These are phyloP conservation scores for Aegilops tauschii DNA, from an alignment of 176 grass and related monocot genomes.

Conservation along the genomic window DNA sequence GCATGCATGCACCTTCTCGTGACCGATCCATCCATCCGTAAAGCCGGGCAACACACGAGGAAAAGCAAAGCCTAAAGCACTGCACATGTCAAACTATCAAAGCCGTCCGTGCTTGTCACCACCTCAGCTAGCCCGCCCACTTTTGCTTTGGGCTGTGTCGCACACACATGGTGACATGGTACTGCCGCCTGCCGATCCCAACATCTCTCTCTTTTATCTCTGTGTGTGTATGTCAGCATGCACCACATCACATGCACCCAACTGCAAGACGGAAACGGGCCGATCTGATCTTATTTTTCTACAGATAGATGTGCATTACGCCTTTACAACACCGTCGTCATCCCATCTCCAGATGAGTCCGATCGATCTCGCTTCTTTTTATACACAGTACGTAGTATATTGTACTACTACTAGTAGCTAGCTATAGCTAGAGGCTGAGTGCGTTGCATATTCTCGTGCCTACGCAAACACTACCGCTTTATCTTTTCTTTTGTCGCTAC, in stretches of 20 bases:
- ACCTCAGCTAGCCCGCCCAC: constrained; percentile 12
- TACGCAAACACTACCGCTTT: constrained; percentile 42
- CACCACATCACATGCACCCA: constrained; percentile 53
- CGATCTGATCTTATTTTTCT: constrained; percentile 34
- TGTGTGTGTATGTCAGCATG: background rate
- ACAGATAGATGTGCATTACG: constrained; percentile 23
- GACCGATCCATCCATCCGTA: constrained; percentile 27
- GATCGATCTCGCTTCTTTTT: constrained; percentile 22
- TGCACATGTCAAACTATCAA: constrained; percentile 30
- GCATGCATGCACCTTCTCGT: background rate
- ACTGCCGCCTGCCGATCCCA: background rate
- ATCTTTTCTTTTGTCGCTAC: constrained; percentile 40
- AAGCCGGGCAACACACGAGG: constrained; percentile 35
- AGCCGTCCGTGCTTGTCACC: constrained; percentile 40
- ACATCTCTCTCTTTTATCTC: background rate
- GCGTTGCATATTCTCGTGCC: constrained; percentile 63
- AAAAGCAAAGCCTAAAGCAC: constrained; percentile 60
- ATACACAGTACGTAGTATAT: constrained; percentile 18
- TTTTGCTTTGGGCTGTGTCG: constrained; percentile 50
- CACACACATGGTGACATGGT: background rate
- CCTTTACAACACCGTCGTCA: constrained; percentile 51
- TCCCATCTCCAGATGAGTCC: background rate
- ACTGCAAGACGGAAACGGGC: constrained; percentile 18
- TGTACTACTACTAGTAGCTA: background rate
- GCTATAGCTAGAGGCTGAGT: constrained; percentile 27